Percentiles rank a stretch among this genome's conserved stretches.
Evolutionary conservation across 2,329 filamentous ascomycete species (phyloP).

Genomic region (Neocatenulostroma microsporum): DNA sequence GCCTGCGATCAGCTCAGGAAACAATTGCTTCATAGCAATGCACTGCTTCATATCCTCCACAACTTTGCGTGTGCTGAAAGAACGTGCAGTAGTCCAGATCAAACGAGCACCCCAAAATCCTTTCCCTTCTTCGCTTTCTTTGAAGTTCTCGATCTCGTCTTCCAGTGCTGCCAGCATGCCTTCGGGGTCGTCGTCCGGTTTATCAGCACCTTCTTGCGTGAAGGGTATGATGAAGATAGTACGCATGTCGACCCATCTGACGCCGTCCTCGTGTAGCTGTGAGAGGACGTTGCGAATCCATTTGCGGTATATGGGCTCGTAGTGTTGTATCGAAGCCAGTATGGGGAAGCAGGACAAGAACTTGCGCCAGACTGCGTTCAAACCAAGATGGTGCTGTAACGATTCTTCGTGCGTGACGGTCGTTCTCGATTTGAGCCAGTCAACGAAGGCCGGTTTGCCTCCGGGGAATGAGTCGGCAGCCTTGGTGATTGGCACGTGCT

Average conservation of each 20-base stretch:
- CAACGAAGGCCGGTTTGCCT: conserved; percentile 62
- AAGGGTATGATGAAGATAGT: conserved; percentile 67
- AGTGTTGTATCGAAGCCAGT: conserved; percentile 67
- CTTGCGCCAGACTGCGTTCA: conserved; percentile 77
- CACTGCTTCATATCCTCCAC: conserved; percentile 73
- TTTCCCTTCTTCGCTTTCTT: conserved; percentile 59
- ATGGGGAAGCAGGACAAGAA: conserved; percentile 68
- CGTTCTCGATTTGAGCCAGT: conserved; percentile 67
- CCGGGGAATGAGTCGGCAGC: conserved; percentile 72
- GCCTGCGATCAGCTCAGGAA: conserved; percentile 55
- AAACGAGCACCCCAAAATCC: conserved; percentile 77
- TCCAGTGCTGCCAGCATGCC: conserved; percentile 65
- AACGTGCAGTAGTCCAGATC: conserved; percentile 74
- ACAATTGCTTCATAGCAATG: conserved; percentile 51
- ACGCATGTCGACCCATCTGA: conserved; percentile 76
- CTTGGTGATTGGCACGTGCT: conserved; percentile 50
- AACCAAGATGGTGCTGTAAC: conserved; percentile 70
- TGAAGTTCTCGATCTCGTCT: conserved; percentile 72
- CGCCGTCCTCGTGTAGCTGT: conserved; percentile 68
- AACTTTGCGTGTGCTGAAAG: conserved; percentile 55
- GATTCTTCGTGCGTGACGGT: conserved; percentile 66
- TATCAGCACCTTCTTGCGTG: conserved; percentile 55
- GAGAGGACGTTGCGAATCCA: conserved; percentile 66
- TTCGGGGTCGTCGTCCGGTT: conserved; percentile 58
- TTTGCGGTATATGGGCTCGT: conserved; percentile 78